These are phyloP conservation scores for Musa troglodytarum DNA, from an alignment of 176 grass and related monocot species.

Conservation along the genomic window DNA sequence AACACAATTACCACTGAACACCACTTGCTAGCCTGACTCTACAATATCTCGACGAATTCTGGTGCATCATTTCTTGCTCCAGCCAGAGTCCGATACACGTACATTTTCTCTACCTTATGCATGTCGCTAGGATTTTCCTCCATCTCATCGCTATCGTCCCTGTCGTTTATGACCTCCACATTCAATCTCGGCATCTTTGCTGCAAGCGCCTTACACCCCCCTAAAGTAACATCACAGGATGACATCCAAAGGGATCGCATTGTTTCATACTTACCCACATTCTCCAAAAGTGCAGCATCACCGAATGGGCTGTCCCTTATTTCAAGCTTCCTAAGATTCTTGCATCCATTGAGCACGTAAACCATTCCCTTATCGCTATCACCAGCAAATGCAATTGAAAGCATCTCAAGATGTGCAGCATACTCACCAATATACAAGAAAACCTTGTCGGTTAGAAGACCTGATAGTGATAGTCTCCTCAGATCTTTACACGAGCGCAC, in stretches of 20 bases:
- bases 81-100: constrained; percentile 54
- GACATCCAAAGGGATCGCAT: too few species aligned
- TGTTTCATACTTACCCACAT: constrained; percentile 11
- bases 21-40: neutral
- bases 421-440: constrained; percentile 77
- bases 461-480: too few species aligned
- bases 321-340: too few species aligned
- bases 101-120: constrained; percentile 46
- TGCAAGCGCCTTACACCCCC: constrained; percentile 54
- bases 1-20: too few species aligned
- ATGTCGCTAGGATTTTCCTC: neutral
- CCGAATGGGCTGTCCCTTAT: constrained; percentile 47
- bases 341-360: too few species aligned
- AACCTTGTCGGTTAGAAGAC: constrained; percentile 14
- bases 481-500: too few species aligned
- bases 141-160: neutral
- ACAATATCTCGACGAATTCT: constrained; percentile 40
- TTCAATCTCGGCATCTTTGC: constrained; percentile 44
- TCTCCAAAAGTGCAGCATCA: constrained; percentile 35
- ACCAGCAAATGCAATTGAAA: constrained; percentile 37
- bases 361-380: too few species aligned
- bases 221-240: constrained; percentile 47
- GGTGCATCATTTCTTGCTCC: constrained; percentile 49
- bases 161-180: constrained; percentile 48
- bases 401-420: constrained; percentile 48